Base-by-base conservation (phyloP, 495 filamentous ascomycete genomes). In the Penicillium mononematosum region DNA sequence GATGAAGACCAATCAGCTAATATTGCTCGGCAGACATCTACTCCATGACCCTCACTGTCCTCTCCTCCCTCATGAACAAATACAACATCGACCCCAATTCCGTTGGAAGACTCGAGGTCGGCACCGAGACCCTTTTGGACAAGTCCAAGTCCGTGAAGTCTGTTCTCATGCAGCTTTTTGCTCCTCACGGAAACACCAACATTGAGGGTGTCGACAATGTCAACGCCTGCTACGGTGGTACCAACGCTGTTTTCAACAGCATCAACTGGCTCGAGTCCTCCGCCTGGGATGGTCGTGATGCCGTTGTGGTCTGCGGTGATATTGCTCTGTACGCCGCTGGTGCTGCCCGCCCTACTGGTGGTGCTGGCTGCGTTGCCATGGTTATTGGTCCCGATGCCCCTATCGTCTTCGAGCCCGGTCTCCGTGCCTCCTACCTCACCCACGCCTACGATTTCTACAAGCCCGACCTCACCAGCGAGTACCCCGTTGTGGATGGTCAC, bases 91-190 rank as follows among this genome's bases (percentile, higher is more conserved):
- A 98, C 77, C 81, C 87, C 62, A 87, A 87, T 73, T 85, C 88
- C 56, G 89, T 98, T 67, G 94, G 94, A 53, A 88, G 94, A 60
- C 83, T 98, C 63, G 94, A 98, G 78, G 94, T 98, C 63, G 94
- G 94, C 68, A 98, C 94, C 50, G 94, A 98, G 85, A 98, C 94
- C 50, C 83, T 98, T 41, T 82, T 98, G 69, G 94, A 98, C 83
- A 98, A 98, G 83, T 98, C 94, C 64, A 98, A 98, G 83, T 98
- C 95, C 27, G 94, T 98, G 81, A 98, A 98, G 85, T 90, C 92
- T n/a, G 93, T 98, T 49, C 77, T 98, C 60, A 98, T 98, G 94
- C 94, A 97, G 78, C 82, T 98, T 27, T 96, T 98, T 66, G 83
- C 87, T 68, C 80, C 86, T 46, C 88, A 87, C 68, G 87, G 85